Conservation (phyloP, 352 stramenopile genomes). For the Aphanomyces invadans region DNA sequence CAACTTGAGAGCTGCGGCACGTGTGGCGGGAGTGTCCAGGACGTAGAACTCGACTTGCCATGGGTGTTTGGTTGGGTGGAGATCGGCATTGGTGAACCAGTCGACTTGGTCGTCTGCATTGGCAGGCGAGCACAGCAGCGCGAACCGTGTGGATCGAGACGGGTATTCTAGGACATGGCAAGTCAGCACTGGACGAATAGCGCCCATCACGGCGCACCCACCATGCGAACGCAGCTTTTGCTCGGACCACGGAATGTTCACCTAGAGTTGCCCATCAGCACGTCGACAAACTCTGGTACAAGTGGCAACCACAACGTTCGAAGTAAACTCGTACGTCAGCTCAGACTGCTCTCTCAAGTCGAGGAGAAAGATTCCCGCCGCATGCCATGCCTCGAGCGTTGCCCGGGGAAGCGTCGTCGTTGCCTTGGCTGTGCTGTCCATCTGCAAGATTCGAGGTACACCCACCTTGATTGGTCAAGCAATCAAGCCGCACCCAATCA, state of each 20-base stretch:
- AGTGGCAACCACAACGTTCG: not conserved
- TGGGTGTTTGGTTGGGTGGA: conserved; percentile 2
- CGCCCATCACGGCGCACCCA: not conserved
- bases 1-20: not conserved
- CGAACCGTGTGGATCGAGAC: not conserved
- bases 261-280: not conserved
- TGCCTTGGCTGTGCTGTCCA: not conserved
- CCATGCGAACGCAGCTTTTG: conserved; percentile 12
- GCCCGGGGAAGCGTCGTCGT: not conserved
- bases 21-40: not conserved
- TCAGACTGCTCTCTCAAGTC: not conserved
- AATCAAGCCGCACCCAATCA: too few relatives aligned
- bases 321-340: not conserved
- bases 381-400: not conserved
- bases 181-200: too few relatives aligned
- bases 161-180: conserved; percentile 6
- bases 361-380: not conserved
- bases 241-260: conserved; percentile 13
- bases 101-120: conserved; percentile 4
- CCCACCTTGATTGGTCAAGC: too few relatives aligned
- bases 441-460: too few relatives aligned
- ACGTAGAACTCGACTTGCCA: conserved; percentile 9
- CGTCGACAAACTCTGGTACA: not conserved
- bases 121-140: not conserved
- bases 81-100: conserved; percentile 8